Conservation (phyloP, 495 filamentous ascomycete genomes). For the Lepraria neglecta region DNA sequence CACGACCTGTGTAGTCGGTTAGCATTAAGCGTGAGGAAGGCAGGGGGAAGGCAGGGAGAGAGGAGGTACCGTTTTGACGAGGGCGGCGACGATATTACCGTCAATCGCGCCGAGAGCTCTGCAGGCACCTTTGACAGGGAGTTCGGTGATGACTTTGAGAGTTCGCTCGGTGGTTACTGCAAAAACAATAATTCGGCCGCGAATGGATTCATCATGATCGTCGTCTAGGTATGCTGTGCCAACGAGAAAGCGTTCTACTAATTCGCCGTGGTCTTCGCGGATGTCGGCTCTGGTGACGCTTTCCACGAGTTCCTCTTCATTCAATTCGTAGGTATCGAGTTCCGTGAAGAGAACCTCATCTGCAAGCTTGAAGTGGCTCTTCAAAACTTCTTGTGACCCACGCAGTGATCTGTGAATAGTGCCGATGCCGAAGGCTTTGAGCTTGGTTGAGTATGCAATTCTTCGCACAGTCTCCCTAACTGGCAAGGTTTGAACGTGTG, state of each 20-base stretch:
- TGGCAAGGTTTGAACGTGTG: constrained; percentile 72
- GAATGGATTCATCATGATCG: constrained; percentile 43
- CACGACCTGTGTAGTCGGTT: constrained; percentile 40
- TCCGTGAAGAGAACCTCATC: constrained; percentile 54
- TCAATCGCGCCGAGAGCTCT: constrained; percentile 66
- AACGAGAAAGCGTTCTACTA: constrained; percentile 74
- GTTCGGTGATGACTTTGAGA: constrained; percentile 59
- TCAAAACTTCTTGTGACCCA: constrained; percentile 51
- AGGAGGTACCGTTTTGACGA: constrained; percentile 68
- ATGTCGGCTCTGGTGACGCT: constrained; percentile 74
- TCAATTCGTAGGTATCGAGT: constrained; percentile 46
- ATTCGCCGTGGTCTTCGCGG: constrained; percentile 51
- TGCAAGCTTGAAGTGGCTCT: constrained; percentile 54
- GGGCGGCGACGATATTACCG: constrained; percentile 73
- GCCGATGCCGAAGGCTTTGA: constrained; percentile 80
- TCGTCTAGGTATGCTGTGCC: constrained; percentile 76
- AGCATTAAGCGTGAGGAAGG: constrained; percentile 31
- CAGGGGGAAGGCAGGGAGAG: background rate
- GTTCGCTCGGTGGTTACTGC: constrained; percentile 69
- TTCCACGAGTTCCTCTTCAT: constrained; percentile 73
- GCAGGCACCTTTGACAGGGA: constrained; percentile 67
- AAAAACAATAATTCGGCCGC: constrained; percentile 77
- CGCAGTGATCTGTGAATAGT: constrained; percentile 62
- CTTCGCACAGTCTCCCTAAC: constrained; percentile 80
- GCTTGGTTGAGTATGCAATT: constrained; percentile 73